Base-by-base conservation (phyloP, 1,284 basidiomycete species). In the Ganoderma meredithae region DNA sequence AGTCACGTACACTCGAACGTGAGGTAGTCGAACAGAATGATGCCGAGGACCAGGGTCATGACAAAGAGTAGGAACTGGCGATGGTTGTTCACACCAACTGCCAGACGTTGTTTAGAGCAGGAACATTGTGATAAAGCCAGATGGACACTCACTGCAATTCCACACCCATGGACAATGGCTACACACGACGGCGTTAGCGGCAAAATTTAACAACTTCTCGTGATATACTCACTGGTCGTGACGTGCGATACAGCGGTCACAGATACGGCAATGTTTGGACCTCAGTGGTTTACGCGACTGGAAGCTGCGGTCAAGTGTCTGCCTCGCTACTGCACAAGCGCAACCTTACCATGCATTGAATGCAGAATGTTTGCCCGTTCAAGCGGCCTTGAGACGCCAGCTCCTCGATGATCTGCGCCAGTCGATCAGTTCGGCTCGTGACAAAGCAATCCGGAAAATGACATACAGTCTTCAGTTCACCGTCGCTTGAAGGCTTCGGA, bases 101-200 rank as follows among this genome's bases (percentile, higher is more conserved):
- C 19, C 52, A 13, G 22, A 44, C 36, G 7, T 43, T 19, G 17
- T 40, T 71, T 56, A 36, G 36, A 6, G 71, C 10, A 71, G 62
- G 8, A n/a, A n/a, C 60, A 43, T 63, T 39, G 62, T 12, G 62
- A 4, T 67, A 44, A 66, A 8, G 47, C 69, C 64, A 62, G 61
- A n/a, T 66, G 40, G 10, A 27, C 3, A 82, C 92, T 53, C 77
- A 95, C 94, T 90, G 79, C 97, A 99, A 81, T 99, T 99, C 94
- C 96, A 98, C n/a, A 99, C 91, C 97, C 97, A 99, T 9, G 98
- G 98, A 76, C 97, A 99, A 77, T 99, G 97, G 76, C 95, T 96
- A 68, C 17, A 68, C 44, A 59, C 15, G 17, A 67, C 27, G 27
- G 25, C 41, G 17, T 60, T 33, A 53, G 58, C 53, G 59, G 19